phyloP scores from a whole-genome alignment of 2,329 filamentous ascomycete species.

The Exophiala calicioides region DNA sequence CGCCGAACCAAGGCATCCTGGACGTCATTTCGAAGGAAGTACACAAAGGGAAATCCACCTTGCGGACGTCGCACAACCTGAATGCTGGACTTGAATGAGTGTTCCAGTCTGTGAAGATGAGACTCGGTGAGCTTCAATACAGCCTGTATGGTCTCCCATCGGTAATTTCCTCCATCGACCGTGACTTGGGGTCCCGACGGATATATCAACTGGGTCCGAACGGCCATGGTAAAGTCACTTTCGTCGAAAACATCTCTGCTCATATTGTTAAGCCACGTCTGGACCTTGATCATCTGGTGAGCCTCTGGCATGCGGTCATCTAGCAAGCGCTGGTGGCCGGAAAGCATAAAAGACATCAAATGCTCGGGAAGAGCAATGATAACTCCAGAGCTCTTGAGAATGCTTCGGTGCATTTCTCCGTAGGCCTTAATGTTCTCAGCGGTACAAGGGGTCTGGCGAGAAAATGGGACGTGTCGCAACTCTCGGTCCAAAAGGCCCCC shows the following conservation, averaged over 20 bases:
- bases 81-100: conserved; percentile 48
- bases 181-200: conserved; percentile 57
- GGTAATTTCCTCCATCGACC: conserved; percentile 54
- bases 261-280: conserved; percentile 48
- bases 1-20: conserved; percentile 48
- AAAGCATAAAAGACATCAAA: conserved; percentile 63
- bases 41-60: conserved; percentile 57
- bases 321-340: conserved; percentile 56
- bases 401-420: conserved; percentile 44
- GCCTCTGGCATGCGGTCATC: conserved; percentile 36
- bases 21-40: conserved; percentile 54
- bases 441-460: conserved; percentile 42
- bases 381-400: conserved; percentile 53
- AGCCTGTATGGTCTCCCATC: conserved; percentile 60
- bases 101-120: conserved; percentile 36
- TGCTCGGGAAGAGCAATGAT: conserved; percentile 66
- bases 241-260: conserved; percentile 64
- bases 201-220: conserved; percentile 64
- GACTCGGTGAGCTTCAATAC: conserved; percentile 36
- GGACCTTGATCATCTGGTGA: conserved; percentile 40
- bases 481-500: conserved; percentile 48
- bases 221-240: conserved; percentile 64
- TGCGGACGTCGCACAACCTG: conserved; percentile 47
- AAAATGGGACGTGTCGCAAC: conserved; percentile 50
- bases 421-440: conserved; percentile 40